Evolutionary conservation across 1,284 basidiomycete species (phyloP), one percentile per base, ranked within the genome.

Genomic region (Chiua sp.): DNA sequence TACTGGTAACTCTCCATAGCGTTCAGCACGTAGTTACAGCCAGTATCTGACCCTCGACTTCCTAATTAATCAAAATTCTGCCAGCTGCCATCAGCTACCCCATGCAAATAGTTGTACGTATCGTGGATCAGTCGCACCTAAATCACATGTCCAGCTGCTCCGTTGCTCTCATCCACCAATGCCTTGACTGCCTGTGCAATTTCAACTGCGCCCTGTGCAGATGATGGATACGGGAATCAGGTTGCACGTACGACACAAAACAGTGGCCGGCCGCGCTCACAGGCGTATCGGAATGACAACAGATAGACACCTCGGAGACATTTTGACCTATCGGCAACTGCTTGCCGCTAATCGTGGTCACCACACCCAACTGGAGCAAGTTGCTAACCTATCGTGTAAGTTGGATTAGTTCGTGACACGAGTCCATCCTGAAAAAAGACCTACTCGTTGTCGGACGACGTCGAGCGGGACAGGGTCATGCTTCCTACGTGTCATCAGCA

Each of bases 261-360:
- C 1, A 10, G 10, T 7, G n/a, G 46, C 32, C 16, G n/a, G 12
- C 15, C 20, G 23, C 37, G 69, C 83, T 62, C 55, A 86, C 86
- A 5, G 87, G 86, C 0, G 86, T 87, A 60, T 88, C 87, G 0
- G 85, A 87, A 65, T 88, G 87, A 57, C 84, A 84, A 56, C 87
- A 88, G 33, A 88, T 87, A 4, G 85, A 82, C 0, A 88, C 80
- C 55, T 86, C 81, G 0, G 65, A 57, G 15, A 86, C 68, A 23
- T 78, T 77, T 1, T 75, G 69, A 3, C 78, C 79, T 8, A 87
- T 73, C 5, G 80, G 78, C 2, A 87, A 63, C 39, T 67, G 73
- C 3, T 70, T 72, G 7, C 79, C 81, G 15, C 71, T 67, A 7
- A 77, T 70, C 3, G 86, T 85, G 13, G 84, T 83, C 47, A 87